phyloP scores from a whole-genome alignment of 495 filamentous ascomycete genomes.

The Lasiosphaeria ovina region DNA sequence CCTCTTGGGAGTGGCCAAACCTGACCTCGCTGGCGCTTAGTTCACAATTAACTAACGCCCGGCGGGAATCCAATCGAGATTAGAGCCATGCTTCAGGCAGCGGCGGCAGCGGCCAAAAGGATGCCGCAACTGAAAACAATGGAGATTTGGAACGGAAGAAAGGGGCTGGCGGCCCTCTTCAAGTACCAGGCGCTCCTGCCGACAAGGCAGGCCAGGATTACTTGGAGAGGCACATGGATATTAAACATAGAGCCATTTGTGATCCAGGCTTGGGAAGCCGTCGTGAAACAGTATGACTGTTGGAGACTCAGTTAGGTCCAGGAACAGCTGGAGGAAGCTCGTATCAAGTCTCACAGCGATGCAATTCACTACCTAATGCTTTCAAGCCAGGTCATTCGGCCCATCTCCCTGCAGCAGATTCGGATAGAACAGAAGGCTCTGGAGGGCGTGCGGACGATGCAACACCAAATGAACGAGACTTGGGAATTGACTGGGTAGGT shows the following conservation, averaged over 20 bases:
- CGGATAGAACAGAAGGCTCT: constrained; percentile 23
- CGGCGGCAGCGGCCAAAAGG: not conserved
- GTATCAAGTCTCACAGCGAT: constrained; percentile 36
- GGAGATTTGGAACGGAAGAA: constrained; percentile 8
- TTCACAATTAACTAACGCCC: constrained; percentile 29
- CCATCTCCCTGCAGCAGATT: constrained; percentile 35
- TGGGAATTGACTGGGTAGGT: not conserved
- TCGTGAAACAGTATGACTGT: constrained; percentile 24
- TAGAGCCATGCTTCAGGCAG: constrained; percentile 24
- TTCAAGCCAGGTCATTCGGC: constrained; percentile 31
- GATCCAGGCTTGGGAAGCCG: constrained; percentile 12
- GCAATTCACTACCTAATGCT: constrained; percentile 28
- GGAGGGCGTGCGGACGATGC: not conserved
- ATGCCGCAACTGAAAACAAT: constrained; percentile 5
- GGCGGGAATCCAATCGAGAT: constrained; percentile 26
- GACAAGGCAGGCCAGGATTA: not conserved
- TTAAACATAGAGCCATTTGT: not conserved
- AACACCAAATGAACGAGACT: not conserved
- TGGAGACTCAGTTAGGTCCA: constrained; percentile 22
- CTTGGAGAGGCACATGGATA: not conserved
- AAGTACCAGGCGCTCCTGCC: not conserved
- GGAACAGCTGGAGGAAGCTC: constrained; percentile 26
- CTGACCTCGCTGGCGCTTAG: constrained; percentile 34
- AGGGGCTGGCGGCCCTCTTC: not conserved
- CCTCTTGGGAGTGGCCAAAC: constrained; percentile 37